Evolutionary conservation across 1,284 basidiomycete species (phyloP).

Genomic region (Ustilago shanxiensis): DNA sequence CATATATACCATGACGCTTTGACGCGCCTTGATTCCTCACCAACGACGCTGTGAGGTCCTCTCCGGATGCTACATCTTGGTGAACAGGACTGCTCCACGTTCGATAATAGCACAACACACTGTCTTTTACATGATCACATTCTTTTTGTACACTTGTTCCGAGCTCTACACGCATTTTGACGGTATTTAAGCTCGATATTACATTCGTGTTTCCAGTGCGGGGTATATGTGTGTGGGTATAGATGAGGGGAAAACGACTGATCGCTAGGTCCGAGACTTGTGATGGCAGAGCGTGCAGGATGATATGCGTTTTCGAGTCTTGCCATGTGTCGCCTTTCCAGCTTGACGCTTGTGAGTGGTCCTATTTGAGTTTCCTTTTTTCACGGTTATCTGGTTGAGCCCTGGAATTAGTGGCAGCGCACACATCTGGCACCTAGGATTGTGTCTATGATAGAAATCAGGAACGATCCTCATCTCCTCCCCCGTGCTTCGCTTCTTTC

Average conservation of each 20-base stretch:
- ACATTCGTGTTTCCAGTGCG: neutral
- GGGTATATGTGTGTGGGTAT: conserved; percentile 16
- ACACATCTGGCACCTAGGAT: conserved; percentile 23
- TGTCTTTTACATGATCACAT: conserved; percentile 25
- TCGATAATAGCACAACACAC: neutral
- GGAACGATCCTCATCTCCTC: conserved; percentile 17
- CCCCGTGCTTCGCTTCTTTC: neutral
- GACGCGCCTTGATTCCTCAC: conserved; percentile 3
- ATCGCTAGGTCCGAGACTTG: conserved; percentile 14
- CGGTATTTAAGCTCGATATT: conserved; percentile 3
- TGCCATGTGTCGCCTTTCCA: neutral
- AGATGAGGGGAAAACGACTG: neutral
- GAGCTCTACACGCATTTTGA: neutral
- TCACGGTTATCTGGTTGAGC: conserved; percentile 13
- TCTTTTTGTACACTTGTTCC: conserved; percentile 5
- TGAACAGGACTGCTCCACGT: conserved; percentile 12
- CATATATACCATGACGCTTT: conserved; percentile 31
- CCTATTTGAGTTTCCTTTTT: neutral
- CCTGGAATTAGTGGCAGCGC: conserved; percentile 23
- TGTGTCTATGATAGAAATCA: conserved; percentile 38
- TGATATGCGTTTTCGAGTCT: conserved; percentile 7
- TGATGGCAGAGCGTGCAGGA: conserved; percentile 25
- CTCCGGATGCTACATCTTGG: conserved; percentile 11
- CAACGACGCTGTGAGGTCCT: conserved; percentile 15
- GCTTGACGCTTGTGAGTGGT: neutral